Evolutionary conservation across 140 eudicot species (phyloP), one percentile per base, ranked within the genome.

Genomic region (Cichorium intybus): DNA sequence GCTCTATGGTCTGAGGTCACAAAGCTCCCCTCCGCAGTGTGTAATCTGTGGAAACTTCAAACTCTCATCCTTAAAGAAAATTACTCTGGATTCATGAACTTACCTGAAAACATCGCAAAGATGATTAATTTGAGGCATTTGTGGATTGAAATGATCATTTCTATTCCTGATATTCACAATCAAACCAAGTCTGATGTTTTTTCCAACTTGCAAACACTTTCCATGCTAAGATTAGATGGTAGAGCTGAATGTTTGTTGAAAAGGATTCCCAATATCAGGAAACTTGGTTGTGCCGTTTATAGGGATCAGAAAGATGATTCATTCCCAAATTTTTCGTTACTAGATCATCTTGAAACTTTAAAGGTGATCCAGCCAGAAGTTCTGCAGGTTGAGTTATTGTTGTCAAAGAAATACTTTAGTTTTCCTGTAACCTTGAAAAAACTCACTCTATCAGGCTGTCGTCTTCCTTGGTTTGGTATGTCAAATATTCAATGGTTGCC

Each of bases 91-190:
- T 56, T 49, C 67, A 68, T 41, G 64, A 56, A 34, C 39, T 51
- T 50, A 39, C 69, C 64, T 0, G 29, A 67, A 34, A 60, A 49
- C 46, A 28, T 75, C 3, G 17, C 69, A 26, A 59, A 68, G 46
- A 57, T 75, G 75, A 46, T 59, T 34, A 75, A 45, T 37, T 43
- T 75, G 50, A 68, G 67, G 66, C 80, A 75, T 61, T 29, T 75
- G 61, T 33, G 57, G 56, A 45, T 69, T 20, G 65, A 75, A 29
- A 41, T n/a, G 29, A 16, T 35, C 27, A 35, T 68, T 24, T 52
- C 60, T 27, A 22, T 75, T 14, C 69, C 66, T 21, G 59, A 52
- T 54, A 26, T 27, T 39, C 58, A 10, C 33, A 59, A 64, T 24
- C 33, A 65, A 62, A 41, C 60, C 26, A 26, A 46, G 5, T 72